A percentile compares a stretch with the other conserved stretches of the same genome.
These are phyloP conservation scores for Colletotrichum chrysophilum DNA, from an alignment of 2,329 filamentous ascomycete species.

Conservation along the genomic window DNA sequence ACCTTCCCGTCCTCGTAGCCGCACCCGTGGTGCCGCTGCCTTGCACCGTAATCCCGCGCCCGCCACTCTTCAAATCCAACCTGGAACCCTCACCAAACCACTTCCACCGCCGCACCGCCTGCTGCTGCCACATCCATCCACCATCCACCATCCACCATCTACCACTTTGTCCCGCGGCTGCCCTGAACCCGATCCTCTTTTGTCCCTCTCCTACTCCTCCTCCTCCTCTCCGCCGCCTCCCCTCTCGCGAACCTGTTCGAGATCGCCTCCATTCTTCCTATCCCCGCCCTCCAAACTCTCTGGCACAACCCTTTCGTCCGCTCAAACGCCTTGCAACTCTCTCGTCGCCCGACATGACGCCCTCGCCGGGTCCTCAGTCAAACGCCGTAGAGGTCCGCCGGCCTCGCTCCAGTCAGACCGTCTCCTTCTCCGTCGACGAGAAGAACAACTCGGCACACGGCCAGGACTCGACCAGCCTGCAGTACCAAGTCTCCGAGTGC, in stretches of 20 bases:
- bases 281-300: background rate
- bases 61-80: constrained; percentile 14
- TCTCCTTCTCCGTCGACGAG: constrained; percentile 54
- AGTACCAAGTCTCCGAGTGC: constrained; percentile 67
- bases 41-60: constrained; percentile 4
- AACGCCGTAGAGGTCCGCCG: constrained; percentile 24
- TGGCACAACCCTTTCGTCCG: background rate
- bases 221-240: background rate
- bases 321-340: background rate
- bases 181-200: background rate
- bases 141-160: background rate
- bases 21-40: background rate
- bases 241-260: background rate
- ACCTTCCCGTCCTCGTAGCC: background rate
- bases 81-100: background rate
- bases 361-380: constrained; percentile 33
- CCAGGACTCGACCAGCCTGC: constrained; percentile 40
- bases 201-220: background rate
- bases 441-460: constrained; percentile 32
- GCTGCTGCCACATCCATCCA: background rate
- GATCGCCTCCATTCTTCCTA: background rate
- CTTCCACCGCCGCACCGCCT: background rate
- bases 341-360: constrained; percentile 37
- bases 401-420: constrained; percentile 46
- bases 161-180: background rate